phyloP scores from a whole-genome alignment of 371 early-diverging fungal genomes.

The Cladochytrium tenue region DNA sequence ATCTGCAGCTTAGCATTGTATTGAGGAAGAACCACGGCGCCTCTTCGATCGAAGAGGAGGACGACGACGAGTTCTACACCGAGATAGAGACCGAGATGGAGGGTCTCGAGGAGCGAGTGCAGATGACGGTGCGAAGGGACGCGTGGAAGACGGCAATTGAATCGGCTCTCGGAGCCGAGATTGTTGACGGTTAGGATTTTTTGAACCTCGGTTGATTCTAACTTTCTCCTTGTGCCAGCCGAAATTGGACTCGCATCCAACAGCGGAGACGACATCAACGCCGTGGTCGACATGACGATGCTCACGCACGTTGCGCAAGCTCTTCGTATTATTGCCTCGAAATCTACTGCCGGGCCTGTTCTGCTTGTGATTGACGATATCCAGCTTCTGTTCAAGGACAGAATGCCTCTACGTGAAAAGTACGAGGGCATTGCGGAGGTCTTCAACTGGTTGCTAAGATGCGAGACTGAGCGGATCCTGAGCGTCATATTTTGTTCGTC shows the following conservation, averaged over 20 bases:
- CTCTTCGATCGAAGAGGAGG: slow-evolving; percentile 11
- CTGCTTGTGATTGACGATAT: slow-evolving; percentile 40
- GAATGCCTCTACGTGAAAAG: slow-evolving; percentile 22
- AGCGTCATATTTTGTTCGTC: slow-evolving; percentile 36
- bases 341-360: slow-evolving; percentile 19
- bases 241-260: too few relatives aligned
- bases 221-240: background rate
- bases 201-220: too few relatives aligned
- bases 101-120: slow-evolving; percentile 18
- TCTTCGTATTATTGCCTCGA: slow-evolving; percentile 27
- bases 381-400: slow-evolving; percentile 34
- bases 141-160: slow-evolving; percentile 17
- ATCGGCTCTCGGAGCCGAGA: slow-evolving; percentile 12
- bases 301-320: slow-evolving; percentile 32
- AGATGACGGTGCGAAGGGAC: slow-evolving; percentile 15
- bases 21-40: slow-evolving; percentile 28
- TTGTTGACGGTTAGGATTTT: background rate
- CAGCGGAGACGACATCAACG: too few relatives aligned
- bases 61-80: slow-evolving; percentile 10
- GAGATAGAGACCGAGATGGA: slow-evolving; percentile 26
- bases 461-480: slow-evolving; percentile 35
- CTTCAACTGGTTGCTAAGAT: slow-evolving; percentile 36
- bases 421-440: slow-evolving; percentile 35
- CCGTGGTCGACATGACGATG: slow-evolving; percentile 11
- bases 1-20: slow-evolving; percentile 23